Evolutionary conservation across 495 filamentous ascomycete species (phyloP), one percentile per base, ranked within the genome.

Genomic region (Hypomontagnella submonticulosa): DNA sequence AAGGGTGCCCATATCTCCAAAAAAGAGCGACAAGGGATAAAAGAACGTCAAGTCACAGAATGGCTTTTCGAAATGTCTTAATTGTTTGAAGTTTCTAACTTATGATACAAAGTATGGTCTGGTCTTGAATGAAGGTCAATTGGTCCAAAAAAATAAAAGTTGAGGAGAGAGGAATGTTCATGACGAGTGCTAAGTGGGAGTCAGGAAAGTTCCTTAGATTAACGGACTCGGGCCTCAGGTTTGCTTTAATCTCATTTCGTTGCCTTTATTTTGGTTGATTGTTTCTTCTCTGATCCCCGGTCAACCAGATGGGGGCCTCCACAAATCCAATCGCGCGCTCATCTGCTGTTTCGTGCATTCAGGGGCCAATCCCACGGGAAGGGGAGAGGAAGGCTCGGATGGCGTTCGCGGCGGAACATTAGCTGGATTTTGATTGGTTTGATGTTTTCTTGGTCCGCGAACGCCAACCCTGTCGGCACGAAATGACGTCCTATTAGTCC

Each of bases 321-420:
- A 64, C 46, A 63, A 49, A 60, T 46, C 32, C 30, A 63, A 63
- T 69, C 60, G 66, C 46, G 37, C 50, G 40, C 66, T 64, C 66
- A 69, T 64, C 66, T 69, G 66, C 54, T 69, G 66, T 69, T 69
- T 56, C 64, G 65, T 64, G 66, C 66, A 69, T 60, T 64, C 66
- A 69, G 60, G 66, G 66, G 66, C 47, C 47, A 55, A 48, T 13
- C 27, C 18, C 46, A 48, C 27, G 57, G 44, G 18, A 44, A 37
- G 16, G 13, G 41, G 4, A 32, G 20, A 48, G 3, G 15, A 48
- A 13, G 51, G 30, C n/a, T 49, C 47, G 47, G 47, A 37, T 58
- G 51, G 54, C 27, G 40, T 53, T 62, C n/a, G 46, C 20, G 15
- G 48, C 64, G 66, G 66, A 69, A 63, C 56, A 69, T 69, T 69